These are phyloP conservation scores for Ophiostoma novo-ulmi DNA, from an alignment of 2,329 filamentous ascomycete species.

Conservation along the genomic window DNA sequence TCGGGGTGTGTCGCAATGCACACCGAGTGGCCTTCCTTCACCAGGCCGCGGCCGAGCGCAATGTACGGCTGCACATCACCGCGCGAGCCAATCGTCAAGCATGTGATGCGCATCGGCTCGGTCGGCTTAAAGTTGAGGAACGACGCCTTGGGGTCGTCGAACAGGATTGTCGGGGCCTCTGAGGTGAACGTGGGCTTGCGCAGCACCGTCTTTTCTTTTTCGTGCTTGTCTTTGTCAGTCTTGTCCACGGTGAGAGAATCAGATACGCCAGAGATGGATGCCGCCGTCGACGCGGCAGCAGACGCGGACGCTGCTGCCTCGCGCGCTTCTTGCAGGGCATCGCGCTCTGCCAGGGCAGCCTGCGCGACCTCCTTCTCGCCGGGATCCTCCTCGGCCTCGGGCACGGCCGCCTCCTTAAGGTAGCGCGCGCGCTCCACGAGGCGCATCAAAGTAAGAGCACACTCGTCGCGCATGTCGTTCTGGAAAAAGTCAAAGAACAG, in stretches of 20 bases:
- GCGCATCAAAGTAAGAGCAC: constrained; percentile 72
- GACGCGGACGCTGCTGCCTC: constrained; percentile 28
- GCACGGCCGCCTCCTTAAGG: constrained; percentile 61
- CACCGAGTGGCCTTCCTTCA: constrained; percentile 79
- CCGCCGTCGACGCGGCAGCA: background rate
- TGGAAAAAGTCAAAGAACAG: constrained; percentile 90
- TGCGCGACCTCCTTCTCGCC: constrained; percentile 68
- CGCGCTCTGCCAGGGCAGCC: constrained; percentile 72
- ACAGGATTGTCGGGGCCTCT: constrained; percentile 70
- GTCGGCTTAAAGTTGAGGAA: constrained; percentile 87
- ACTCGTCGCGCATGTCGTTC: constrained; percentile 78
- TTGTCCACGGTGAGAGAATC: background rate
- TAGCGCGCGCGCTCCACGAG: constrained; percentile 66
- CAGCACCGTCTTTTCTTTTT: constrained; percentile 44
- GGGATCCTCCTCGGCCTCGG: constrained; percentile 63
- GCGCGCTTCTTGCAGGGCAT: constrained; percentile 71
- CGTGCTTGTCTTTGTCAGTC: background rate
- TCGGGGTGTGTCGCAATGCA: constrained; percentile 89
- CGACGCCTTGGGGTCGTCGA: constrained; percentile 83
- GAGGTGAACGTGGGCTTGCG: constrained; percentile 42
- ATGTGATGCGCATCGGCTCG: constrained; percentile 76
- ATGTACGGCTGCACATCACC: constrained; percentile 98
- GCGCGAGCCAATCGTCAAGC: constrained; percentile 89
- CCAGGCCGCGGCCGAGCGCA: constrained; percentile 82
- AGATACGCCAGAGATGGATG: background rate